Evolutionary conservation across 2,329 filamentous ascomycete species (phyloP), one percentile per base, ranked within the genome.

Genomic region (Ceratocystis eucalypticola): DNA sequence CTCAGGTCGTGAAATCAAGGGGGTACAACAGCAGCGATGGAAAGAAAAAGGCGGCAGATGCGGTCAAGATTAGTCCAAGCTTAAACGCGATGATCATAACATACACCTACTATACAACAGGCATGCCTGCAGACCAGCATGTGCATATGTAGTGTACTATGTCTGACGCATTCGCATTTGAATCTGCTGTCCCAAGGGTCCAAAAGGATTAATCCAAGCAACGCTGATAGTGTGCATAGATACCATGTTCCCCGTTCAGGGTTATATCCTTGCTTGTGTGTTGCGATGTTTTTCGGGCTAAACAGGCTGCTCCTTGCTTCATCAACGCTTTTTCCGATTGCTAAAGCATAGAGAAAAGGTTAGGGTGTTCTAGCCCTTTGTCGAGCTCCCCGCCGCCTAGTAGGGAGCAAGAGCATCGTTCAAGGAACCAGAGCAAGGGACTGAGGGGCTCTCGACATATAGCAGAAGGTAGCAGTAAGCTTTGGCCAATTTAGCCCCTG

Each of bases 11-110:
- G 37, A 15, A 41, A 41, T 41, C 37, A 41, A 41, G 37, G 8
- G n/a, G 48, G 8, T 53, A 53, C 48, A 28, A 15, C 46, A 8
- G 20, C n/a, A 8, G 20, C n/a, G 46, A 53, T 28, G 22, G 20
- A 6, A 10, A 20, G 5, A 5, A 59, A 59, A 59, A 10, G 55
- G 55, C 28, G 55, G 28, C 55, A 37, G 55, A 59, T 59, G 55
- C 55, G 55, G 55, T 59, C 55, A 59, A 59, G 55, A n/a, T n/a
- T 28, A 33, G 53, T 57, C 53, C 25, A 30, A 30, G 28, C 55
- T 59, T 59, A 33, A n/a, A 59, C 55, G 55, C 28, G 55, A 59
- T 22, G 55, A 59, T 59, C 55, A 59, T 59, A 59, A 37, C 55
- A 59, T 7, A 10, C 4, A 8, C 5, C 25, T 7, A 37, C 55